Conservation (phyloP, 2,329 filamentous ascomycete species). For the Sporothrix sp. region DNA sequence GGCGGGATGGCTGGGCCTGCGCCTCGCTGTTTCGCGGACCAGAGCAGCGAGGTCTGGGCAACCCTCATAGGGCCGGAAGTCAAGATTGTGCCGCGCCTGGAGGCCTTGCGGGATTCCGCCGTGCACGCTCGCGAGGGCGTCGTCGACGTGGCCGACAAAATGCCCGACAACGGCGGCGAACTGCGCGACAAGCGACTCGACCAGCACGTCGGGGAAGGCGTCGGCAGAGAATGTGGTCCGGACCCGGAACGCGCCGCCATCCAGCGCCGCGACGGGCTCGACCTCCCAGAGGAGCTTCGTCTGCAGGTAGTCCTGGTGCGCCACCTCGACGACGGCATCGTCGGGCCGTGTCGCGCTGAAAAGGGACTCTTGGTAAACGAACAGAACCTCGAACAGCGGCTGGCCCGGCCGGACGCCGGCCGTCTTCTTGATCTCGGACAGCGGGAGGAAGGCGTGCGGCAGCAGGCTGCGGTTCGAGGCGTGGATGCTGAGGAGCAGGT, state of each 20-base stretch:
- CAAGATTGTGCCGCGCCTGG: slow-evolving; percentile 41
- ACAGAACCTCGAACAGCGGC: slow-evolving; percentile 63
- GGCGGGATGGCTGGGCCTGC: slow-evolving; percentile 46
- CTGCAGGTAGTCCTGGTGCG: slow-evolving; percentile 62
- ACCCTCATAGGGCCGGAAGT: slow-evolving; percentile 25
- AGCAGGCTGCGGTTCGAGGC: slow-evolving; percentile 55
- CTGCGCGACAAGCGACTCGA: slow-evolving; percentile 49
- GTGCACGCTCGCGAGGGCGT: slow-evolving; percentile 20
- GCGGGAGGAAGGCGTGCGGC: slow-evolving; percentile 50
- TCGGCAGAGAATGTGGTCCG: slow-evolving; percentile 40
- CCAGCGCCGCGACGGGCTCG: slow-evolving; percentile 41
- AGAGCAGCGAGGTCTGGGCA: slow-evolving; percentile 37
- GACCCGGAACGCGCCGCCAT: slow-evolving; percentile 27
- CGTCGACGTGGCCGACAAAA: slow-evolving; percentile 21
- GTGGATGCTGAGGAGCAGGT: slow-evolving; percentile 57
- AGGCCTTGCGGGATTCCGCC: slow-evolving; percentile 23
- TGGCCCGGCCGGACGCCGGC: slow-evolving; percentile 45
- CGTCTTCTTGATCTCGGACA: slow-evolving; percentile 59
- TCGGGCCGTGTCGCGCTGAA: slow-evolving; percentile 23
- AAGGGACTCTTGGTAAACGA: slow-evolving; percentile 76
- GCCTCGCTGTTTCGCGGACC: slow-evolving; percentile 44
- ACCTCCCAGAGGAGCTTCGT: slow-evolving; percentile 68
- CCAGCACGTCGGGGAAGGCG: slow-evolving; percentile 44
- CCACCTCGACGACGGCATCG: slow-evolving; percentile 40
- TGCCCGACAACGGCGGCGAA: slow-evolving; percentile 40